A percentile compares a stretch with the other conserved stretches of the same genome.
phyloP scores from a whole-genome alignment of 306 rosid genomes.

The Cucurbita moschata region DNA sequence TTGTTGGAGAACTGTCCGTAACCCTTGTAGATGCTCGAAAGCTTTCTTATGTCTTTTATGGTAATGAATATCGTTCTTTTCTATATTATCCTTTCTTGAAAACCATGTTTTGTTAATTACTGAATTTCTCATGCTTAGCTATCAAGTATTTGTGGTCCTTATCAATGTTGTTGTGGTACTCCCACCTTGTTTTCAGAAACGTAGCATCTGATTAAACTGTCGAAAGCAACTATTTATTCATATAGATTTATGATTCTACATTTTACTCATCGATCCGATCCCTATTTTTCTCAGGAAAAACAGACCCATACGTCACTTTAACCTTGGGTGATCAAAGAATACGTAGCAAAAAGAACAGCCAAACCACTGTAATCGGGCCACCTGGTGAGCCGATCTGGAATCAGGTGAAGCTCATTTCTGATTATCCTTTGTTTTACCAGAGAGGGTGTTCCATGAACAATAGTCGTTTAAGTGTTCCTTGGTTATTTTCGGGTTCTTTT shows the following conservation, averaged over 20 bases:
- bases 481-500: neutral
- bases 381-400: conserved; percentile 99
- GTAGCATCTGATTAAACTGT: neutral
- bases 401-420: conserved; percentile 48
- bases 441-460: neutral
- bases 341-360: conserved; percentile 94
- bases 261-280: neutral
- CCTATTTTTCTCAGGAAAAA: conserved; percentile 48
- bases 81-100: neutral
- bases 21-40: conserved; percentile 93
- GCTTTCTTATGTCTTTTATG: conserved; percentile 70
- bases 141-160: neutral
- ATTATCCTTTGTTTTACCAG: neutral
- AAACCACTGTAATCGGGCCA: conserved; percentile 88
- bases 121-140: neutral
- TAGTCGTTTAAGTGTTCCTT: neutral
- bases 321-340: conserved; percentile 74
- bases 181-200: neutral
- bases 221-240: neutral
- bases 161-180: neutral
- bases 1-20: conserved; percentile 85
- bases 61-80: conserved; percentile 24
- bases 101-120: neutral
- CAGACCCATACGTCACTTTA: conserved; percentile 84
- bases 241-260: neutral